Evolutionary conservation across 73 alveolate species (phyloP), one percentile per base, ranked within the genome.

Genomic region (Paramecium octaurelia): DNA sequence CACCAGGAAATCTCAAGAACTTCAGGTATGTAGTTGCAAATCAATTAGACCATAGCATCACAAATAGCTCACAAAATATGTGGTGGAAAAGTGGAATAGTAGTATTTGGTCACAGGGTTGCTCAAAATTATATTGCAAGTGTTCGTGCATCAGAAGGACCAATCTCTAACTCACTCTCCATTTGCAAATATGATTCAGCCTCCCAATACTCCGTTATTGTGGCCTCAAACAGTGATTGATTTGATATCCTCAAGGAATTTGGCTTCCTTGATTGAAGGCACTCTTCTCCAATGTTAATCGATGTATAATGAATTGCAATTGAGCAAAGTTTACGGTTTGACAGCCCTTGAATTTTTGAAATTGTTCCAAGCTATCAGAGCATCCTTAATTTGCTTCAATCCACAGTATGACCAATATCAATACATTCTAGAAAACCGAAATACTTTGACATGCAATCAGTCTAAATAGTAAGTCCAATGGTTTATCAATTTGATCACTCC

Each of bases 361-460:
- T 21, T 80, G 21, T 80, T 80, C 38, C 57, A 80, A 80, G 31
- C 57, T 2, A 54, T 46, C 29, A 40, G 91, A 40, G 23, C 46
- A 3, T 24, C 34, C 3, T 80, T 80, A 23, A 80, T 80, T 10
- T 80, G 91, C 16, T 48, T 80, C 24, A 80, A 80, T 80, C 77
- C 91, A 23, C 16, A 80, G 91, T 80, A 80, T 10, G 6, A 38
- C 12, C 24, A 80, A 46, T 80, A 34, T 75, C 64, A 14, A 34
- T 75, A 21, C 21, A 16, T 23, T 35, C 24, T 80, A 80, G 91
- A 42, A 44, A 80, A 80, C 91, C 91, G 0, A 80, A 80, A 48
- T 48, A 42, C 34, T 80, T 43, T 80, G 91, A 80, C 46, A 44
- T 44, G 75, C 48, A 80, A 80, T 80, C 91, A 9, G 70, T 80